These are phyloP conservation scores for Filosporella fistucella DNA, from an alignment of 495 filamentous ascomycete species.

Conservation along the genomic window DNA sequence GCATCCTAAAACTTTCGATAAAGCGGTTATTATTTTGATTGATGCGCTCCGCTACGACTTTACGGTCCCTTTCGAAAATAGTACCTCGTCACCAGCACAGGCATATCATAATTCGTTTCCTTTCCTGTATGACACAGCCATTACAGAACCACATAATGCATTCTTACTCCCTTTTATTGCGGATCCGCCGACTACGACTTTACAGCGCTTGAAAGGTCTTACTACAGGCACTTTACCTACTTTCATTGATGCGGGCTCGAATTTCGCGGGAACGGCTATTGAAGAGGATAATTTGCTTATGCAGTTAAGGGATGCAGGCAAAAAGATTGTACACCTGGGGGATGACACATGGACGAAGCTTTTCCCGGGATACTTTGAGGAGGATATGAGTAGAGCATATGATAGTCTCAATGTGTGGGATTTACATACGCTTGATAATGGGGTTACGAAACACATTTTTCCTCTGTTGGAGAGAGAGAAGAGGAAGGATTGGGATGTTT, in stretches of 20 bases:
- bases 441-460: constrained; percentile 88
- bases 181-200: constrained; percentile 88
- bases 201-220: constrained; percentile 88
- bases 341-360: constrained; percentile 95
- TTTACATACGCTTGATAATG: constrained; percentile 93
- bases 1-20: constrained; percentile 90
- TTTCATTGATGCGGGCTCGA: constrained; percentile 89
- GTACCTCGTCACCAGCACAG: constrained; percentile 36
- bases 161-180: constrained; percentile 95
- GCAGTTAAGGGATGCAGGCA: constrained; percentile 74
- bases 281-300: constrained; percentile 93
- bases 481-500: constrained; percentile 76
- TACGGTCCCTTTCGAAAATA: constrained; percentile 67
- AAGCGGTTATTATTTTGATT: constrained; percentile 85
- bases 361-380: constrained; percentile 88
- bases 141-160: constrained; percentile 69
- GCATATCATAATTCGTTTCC: constrained; percentile 86
- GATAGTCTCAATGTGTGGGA: constrained; percentile 99
- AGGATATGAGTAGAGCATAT: constrained; percentile 76
- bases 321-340: constrained; percentile 85
- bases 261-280: constrained; percentile 94
- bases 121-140: constrained; percentile 76
- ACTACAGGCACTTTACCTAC: constrained; percentile 95
- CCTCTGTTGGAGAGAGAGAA: constrained; percentile 63
- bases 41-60: constrained; percentile 97